Evolutionary conservation across 1,139 yeast genomes (phyloP).

Genomic region (Saccharomyces hybrid): DNA sequence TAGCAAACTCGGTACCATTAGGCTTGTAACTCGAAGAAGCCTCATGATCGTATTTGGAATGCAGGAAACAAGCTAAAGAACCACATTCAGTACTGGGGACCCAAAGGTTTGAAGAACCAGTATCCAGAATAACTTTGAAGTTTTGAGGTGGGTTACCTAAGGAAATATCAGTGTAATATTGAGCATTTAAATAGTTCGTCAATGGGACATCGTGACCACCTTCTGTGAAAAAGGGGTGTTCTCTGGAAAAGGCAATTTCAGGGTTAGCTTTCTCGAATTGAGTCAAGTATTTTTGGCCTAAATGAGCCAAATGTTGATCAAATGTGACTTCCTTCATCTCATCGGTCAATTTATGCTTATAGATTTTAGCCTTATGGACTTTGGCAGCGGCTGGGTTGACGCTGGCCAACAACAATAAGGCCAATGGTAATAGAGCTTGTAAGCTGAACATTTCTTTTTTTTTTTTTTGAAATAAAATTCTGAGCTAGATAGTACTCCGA

Average conservation of each 20-base stretch:
- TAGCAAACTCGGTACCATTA: constrained; percentile 77
- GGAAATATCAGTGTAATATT: constrained; percentile 82
- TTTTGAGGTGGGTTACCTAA: constrained; percentile 90
- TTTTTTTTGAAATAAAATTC: background rate
- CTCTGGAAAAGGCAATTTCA: constrained; percentile 24
- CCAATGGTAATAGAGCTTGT: constrained; percentile 68
- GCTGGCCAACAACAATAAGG: constrained; percentile 38
- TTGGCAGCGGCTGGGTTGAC: constrained; percentile 43
- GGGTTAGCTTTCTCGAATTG: constrained; percentile 43
- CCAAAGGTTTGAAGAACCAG: constrained; percentile 96
- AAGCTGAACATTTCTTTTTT: constrained; percentile 33
- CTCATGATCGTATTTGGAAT: constrained; percentile 78
- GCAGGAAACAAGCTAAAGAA: constrained; percentile 91
- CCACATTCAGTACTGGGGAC: constrained; percentile 84
- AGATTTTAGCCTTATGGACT: constrained; percentile 53
- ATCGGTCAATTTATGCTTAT: constrained; percentile 56
- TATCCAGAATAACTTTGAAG: constrained; percentile 85
- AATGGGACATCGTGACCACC: constrained; percentile 66
- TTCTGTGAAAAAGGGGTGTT: constrained; percentile 23
- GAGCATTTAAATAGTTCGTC: constrained; percentile 89
- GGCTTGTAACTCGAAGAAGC: constrained; percentile 71
- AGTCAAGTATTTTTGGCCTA: constrained; percentile 64
- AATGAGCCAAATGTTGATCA: constrained; percentile 56
- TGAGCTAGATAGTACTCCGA: background rate
- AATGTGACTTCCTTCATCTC: constrained; percentile 53